Conservation (phyloP, 129 eudicot genomes). For the Tagetes erecta region DNA sequence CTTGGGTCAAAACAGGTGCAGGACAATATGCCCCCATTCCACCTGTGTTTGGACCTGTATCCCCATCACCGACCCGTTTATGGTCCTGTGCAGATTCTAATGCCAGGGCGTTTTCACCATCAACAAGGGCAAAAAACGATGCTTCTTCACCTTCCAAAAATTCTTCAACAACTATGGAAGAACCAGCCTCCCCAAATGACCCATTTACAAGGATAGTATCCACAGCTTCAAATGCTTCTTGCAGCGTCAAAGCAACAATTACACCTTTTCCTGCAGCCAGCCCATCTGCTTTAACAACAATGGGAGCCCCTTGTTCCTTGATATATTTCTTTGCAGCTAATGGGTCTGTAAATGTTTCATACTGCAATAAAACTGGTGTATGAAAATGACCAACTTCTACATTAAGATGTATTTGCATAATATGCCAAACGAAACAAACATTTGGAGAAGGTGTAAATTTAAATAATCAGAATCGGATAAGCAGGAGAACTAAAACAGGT, state of each 20-base stretch:
- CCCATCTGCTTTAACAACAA: slow-evolving; percentile 85
- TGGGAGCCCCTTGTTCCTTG: slow-evolving; percentile 80
- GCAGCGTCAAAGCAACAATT: slow-evolving; percentile 67
- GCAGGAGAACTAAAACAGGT: not conserved
- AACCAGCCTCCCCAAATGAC: slow-evolving; percentile 45
- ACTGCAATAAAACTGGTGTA: slow-evolving; percentile 43
- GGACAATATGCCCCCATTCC: slow-evolving; percentile 99
- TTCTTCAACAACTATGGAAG: slow-evolving; percentile 70
- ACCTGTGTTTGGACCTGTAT: slow-evolving; percentile 89
- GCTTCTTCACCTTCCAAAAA: slow-evolving; percentile 94
- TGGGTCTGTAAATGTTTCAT: slow-evolving; percentile 75
- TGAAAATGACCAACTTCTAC: not conserved
- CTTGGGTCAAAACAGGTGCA: slow-evolving; percentile 79
- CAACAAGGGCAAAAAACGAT: slow-evolving; percentile 87
- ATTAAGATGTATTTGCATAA: not conserved
- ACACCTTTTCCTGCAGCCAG: slow-evolving; percentile 95
- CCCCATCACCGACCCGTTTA: slow-evolving; percentile 93
- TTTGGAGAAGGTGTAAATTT: not conserved
- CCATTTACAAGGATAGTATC: slow-evolving; percentile 73
- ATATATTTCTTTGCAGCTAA: slow-evolving; percentile 69
- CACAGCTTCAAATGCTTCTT: slow-evolving; percentile 84
- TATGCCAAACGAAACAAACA: slow-evolving; percentile 1
- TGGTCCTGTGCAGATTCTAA: slow-evolving; percentile 96
- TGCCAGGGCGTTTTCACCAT: slow-evolving; percentile 83
- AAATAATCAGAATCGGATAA: not conserved